A percentile compares a stretch with the other conserved stretches of the same genome.
phyloP scores from a whole-genome alignment of 768 basidiomycete genomes.

The Mrakia blollopis region DNA sequence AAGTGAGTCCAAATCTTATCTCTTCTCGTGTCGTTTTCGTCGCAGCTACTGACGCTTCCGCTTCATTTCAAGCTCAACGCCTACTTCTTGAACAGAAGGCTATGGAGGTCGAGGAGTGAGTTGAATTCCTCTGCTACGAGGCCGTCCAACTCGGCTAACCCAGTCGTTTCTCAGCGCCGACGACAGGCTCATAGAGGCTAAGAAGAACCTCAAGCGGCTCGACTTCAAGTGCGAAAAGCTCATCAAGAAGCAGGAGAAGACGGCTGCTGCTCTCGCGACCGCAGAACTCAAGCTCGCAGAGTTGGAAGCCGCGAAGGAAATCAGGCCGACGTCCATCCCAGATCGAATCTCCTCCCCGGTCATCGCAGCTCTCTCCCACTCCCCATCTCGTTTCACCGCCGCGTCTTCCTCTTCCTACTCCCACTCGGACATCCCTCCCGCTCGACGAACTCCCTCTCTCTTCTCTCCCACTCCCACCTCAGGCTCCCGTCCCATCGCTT shows the following conservation, averaged over 20 bases:
- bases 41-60: background rate
- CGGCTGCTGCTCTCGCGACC: background rate
- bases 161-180: constrained; percentile 6
- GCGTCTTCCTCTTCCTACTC: background rate
- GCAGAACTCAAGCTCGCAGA: background rate
- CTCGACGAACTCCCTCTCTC: background rate
- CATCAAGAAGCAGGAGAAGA: constrained; percentile 28
- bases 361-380: background rate
- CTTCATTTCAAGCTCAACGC: background rate
- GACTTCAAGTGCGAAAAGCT: constrained; percentile 15
- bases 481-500: constrained; percentile 17
- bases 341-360: constrained; percentile 3
- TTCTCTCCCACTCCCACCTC: background rate
- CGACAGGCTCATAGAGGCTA: constrained; percentile 22
- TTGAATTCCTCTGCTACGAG: background rate
- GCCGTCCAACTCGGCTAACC: background rate
- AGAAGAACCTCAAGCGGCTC: constrained; percentile 23
- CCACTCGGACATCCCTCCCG: background rate
- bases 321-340: background rate
- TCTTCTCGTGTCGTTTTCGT: background rate
- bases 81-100: constrained; percentile 15
- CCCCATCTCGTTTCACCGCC: background rate
- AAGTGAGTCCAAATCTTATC: background rate
- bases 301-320: background rate
- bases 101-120: constrained; percentile 21